Evolutionary conservation across 768 basidiomycete genomes (phyloP), one percentile per base, ranked within the genome.

Genomic region (Saitozyma podzolica): DNA sequence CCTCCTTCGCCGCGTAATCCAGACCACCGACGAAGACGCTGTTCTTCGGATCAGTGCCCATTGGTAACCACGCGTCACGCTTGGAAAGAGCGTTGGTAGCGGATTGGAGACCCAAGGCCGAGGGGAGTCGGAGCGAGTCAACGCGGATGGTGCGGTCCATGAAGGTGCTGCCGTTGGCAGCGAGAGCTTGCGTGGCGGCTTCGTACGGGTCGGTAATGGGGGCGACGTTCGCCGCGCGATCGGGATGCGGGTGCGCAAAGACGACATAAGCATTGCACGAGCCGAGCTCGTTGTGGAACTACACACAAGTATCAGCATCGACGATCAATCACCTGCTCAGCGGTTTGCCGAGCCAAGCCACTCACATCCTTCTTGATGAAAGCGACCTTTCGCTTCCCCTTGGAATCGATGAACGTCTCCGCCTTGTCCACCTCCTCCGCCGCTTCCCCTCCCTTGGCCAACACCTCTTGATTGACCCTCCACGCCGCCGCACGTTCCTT

Each of bases 11-110:
- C 43, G 87, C 89, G 77, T 96, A 96, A 74, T 96, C 93, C 62
- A 99, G 82, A 70, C 90, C 93, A 6, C 95, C 95, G 2, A 99
- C 88, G 72, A 97, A 98, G 29, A 97, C 75, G 13, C 88, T 90
- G 63, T 86, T 81, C 73, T 90, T 91, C 11, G 92, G 90, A 74
- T 97, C 89, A 8, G 72, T 70, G 17, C 64, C 76, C 62, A 55
- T 73, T 45, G 70, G 72, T 14, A 77, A 53, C 74, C 78, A 77
- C 6, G 70, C 70, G 41, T 78, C 76, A 40, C 77, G 74, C 66
- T 78, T 77, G 16, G 64, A 65, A 13, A 76, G 67, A 13, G 75
- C 66, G 8, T 74, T 76, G 2, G 75, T 74, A 0, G 78, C 80
- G 4, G 74, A 62, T 19, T 69, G 62, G n/a, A 74, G 63, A 8